Evolutionary conservation across 192 early-diverging fungal genomes (phyloP).

Genomic region (Pilobolus umbonatus): DNA sequence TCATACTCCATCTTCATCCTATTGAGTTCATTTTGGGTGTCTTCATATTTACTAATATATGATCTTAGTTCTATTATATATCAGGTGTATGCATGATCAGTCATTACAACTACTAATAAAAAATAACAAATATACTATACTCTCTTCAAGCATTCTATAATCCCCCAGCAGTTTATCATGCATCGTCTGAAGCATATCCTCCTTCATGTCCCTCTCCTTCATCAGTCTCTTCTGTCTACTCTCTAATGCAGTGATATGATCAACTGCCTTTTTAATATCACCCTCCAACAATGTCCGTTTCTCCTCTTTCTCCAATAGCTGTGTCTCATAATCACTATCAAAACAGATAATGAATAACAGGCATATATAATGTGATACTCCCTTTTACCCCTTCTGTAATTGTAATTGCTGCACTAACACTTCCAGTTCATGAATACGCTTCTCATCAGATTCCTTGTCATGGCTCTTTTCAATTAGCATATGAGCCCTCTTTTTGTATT

Average conservation of each 20-base stretch:
- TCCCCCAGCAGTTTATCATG: too few species aligned
- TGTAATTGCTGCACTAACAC: slow-evolving; percentile 24
- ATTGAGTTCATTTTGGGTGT: too few species aligned
- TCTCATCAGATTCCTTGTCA: slow-evolving; percentile 2
- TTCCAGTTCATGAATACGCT: slow-evolving; percentile 28
- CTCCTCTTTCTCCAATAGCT: slow-evolving; percentile 14
- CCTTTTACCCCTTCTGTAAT: slow-evolving; percentile 23
- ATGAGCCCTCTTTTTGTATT: slow-evolving; percentile 53
- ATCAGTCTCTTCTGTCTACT: slow-evolving; percentile 7
- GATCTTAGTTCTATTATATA: too few species aligned
- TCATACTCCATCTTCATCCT: too few species aligned
- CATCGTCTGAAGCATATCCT: too few species aligned
- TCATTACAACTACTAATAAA: too few species aligned
- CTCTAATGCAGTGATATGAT: slow-evolving; percentile 32
- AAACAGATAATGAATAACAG: slow-evolving; percentile 5
- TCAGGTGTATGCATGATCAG: too few species aligned
- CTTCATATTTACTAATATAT: too few species aligned
- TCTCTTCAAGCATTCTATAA: too few species aligned
- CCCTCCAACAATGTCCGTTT: slow-evolving; percentile 24
- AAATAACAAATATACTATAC: too few species aligned
- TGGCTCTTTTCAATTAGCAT: slow-evolving; percentile 38
- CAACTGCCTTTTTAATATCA: slow-evolving; percentile 29
- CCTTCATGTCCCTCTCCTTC: too few species aligned
- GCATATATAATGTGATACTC: not conserved
- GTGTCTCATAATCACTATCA: slow-evolving; percentile 17